These are phyloP conservation scores for Pleodorina starrii DNA, from an alignment of 139 green algal species.

Conservation along the genomic window DNA sequence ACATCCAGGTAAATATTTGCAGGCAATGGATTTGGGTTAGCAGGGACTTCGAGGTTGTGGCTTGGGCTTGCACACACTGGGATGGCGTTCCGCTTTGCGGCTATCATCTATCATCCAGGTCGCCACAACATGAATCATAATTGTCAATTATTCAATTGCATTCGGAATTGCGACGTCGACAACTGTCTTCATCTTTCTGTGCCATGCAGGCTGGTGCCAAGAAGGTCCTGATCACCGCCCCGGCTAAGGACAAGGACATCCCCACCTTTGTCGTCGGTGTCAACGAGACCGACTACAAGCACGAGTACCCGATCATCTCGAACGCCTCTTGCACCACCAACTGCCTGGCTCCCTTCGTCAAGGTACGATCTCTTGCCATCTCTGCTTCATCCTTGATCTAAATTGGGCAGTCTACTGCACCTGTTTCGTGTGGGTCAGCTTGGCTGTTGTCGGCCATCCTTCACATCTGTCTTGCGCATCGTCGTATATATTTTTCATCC, in stretches of 20 bases:
- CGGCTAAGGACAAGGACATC: slow-evolving; percentile 97
- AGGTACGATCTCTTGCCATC: slow-evolving; percentile 84
- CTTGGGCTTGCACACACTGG: neutral
- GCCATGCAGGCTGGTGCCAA: slow-evolving; percentile 92
- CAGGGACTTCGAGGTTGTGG: no score
- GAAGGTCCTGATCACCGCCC: slow-evolving; percentile 99
- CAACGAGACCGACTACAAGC: slow-evolving; percentile 94
- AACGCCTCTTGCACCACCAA: slow-evolving; percentile 99
- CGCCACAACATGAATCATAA: no score
- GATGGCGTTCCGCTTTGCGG: neutral
- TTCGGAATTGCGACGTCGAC: no score
- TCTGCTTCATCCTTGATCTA: no score
- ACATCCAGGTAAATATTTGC: slow-evolving; percentile 87
- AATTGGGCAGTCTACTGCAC: no score
- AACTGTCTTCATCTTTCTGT: neutral
- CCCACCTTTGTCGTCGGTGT: slow-evolving; percentile 99
- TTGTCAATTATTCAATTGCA: neutral
- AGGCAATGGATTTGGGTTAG: no score
- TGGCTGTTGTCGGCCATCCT: no score
- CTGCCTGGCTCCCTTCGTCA: slow-evolving; percentile 99
- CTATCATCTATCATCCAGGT: no score
- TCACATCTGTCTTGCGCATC: neutral
- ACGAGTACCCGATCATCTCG: slow-evolving; percentile 92
- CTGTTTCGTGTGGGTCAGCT: no score
- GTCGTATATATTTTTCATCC: neutral